These are phyloP conservation scores for Sporothrix protearum DNA, from an alignment of 2,329 filamentous ascomycete species.

Conservation along the genomic window DNA sequence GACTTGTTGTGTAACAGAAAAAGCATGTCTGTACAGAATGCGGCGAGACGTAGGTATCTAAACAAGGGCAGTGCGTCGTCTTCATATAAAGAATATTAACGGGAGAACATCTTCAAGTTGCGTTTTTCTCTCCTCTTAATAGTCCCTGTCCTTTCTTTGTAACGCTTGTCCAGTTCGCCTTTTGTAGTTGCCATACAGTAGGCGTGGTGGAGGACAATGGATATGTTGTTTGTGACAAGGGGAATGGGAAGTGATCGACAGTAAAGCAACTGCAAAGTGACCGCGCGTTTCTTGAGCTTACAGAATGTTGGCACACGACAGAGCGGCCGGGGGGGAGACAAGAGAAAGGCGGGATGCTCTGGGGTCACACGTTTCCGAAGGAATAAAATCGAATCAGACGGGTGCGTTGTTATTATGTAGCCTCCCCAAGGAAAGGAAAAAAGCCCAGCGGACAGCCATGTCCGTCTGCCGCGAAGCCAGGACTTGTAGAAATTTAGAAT, in stretches of 20 bases:
- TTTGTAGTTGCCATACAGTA: background rate
- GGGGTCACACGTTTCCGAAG: background rate
- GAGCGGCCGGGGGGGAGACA: background rate
- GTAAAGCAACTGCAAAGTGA: background rate
- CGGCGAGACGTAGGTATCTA: background rate
- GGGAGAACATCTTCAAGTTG: background rate
- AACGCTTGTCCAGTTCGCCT: background rate
- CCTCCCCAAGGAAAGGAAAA: background rate
- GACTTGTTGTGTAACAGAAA: too few species aligned
- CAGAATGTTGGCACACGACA: background rate
- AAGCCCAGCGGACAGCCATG: background rate
- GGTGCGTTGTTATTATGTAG: background rate
- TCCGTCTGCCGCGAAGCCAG: background rate
- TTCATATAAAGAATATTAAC: background rate
- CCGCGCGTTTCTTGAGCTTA: conserved; percentile 1
- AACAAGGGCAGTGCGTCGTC: background rate
- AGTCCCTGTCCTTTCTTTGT: background rate
- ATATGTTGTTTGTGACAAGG: too few species aligned
- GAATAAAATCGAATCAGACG: background rate
- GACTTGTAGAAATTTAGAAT: background rate
- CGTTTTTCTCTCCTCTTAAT: too few species aligned
- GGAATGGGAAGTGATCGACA: background rate
- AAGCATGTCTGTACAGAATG: background rate
- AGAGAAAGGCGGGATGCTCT: background rate
- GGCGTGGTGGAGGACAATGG: background rate